phyloP scores from a whole-genome alignment of 768 basidiomycete genomes.

The Tylopilus intermedius region DNA sequence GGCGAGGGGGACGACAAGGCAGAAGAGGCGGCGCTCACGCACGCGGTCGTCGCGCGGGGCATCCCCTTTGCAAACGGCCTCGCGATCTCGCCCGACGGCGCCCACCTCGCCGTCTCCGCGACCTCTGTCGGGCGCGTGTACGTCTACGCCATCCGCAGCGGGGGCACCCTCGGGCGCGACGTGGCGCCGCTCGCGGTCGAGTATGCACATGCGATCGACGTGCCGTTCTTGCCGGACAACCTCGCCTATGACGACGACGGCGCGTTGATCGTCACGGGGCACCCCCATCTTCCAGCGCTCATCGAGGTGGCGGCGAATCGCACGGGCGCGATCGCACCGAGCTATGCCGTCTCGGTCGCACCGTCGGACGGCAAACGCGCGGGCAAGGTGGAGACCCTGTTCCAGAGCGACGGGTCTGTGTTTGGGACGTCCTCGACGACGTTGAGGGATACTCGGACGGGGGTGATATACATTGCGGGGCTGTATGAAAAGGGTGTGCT shows the following conservation, averaged over 20 bases:
- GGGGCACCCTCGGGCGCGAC: no score
- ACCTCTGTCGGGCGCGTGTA: slow-evolving; percentile 44
- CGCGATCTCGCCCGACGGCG: slow-evolving; percentile 47
- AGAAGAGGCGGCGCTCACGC: slow-evolving; percentile 27
- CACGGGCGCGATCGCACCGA: slow-evolving; percentile 39
- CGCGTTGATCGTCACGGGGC: slow-evolving; percentile 56
- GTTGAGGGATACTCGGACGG: slow-evolving; percentile 46
- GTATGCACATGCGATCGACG: slow-evolving; percentile 34
- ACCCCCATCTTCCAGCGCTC: slow-evolving; percentile 58
- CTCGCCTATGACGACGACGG: slow-evolving; percentile 46
- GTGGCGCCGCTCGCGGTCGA: slow-evolving; percentile 25
- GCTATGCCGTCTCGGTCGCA: slow-evolving; percentile 53
- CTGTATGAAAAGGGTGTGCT: slow-evolving; percentile 55
- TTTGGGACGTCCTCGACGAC: slow-evolving; percentile 53
- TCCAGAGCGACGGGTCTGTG: slow-evolving; percentile 66
- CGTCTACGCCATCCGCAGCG: slow-evolving; percentile 40
- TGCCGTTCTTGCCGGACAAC: slow-evolving; percentile 65
- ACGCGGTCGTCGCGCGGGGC: slow-evolving; percentile 41
- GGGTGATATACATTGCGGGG: slow-evolving; percentile 50
- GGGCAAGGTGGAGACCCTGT: slow-evolving; percentile 54
- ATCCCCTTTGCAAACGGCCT: slow-evolving; percentile 69
- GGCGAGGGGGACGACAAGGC: slow-evolving; percentile 13
- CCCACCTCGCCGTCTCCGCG: slow-evolving; percentile 53
- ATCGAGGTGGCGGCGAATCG: slow-evolving; percentile 41
- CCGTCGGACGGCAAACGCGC: no score